Conservation (phyloP, 1,139 yeast genomes). For the Kazachstania sp. region DNA sequence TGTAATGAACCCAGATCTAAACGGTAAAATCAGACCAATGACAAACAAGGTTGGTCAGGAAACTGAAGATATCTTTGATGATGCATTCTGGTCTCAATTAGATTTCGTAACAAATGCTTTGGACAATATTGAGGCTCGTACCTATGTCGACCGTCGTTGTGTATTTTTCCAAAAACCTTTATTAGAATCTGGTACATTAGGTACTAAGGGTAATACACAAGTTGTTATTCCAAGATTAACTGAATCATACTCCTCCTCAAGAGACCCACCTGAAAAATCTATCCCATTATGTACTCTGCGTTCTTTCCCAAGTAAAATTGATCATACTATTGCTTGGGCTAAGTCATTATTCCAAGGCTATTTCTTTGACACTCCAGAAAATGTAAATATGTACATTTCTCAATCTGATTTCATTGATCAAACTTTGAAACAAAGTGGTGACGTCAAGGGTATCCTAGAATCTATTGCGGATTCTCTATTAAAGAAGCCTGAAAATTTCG, state of each 20-base stretch:
- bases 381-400: conserved; percentile 79
- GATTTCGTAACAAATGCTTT: conserved; percentile 93
- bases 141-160: conserved; percentile 95
- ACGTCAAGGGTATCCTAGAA: conserved; percentile 78
- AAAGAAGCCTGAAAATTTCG: conserved; percentile 80
- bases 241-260: conserved; percentile 91
- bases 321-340: conserved; percentile 99
- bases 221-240: conserved; percentile 89
- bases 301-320: conserved; percentile 95
- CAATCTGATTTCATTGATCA: conserved; percentile 92
- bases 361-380: conserved; percentile 83
- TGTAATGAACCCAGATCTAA: conserved; percentile 75
- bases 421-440: conserved; percentile 84
- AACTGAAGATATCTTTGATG: conserved; percentile 79
- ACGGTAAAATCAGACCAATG: conserved; percentile 65
- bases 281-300: conserved; percentile 95
- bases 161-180: conserved; percentile 86
- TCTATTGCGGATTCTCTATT: conserved; percentile 64
- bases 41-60: conserved; percentile 90
- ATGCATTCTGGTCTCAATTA: conserved; percentile 73
- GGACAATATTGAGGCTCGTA: conserved; percentile 96
- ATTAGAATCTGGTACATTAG: conserved; percentile 93
- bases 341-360: conserved; percentile 91
- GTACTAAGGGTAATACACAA: conserved; percentile 97
- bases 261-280: conserved; percentile 97